Evolutionary conservation across 345 rosid species (phyloP).

Genomic region (Moringa oleifera): DNA sequence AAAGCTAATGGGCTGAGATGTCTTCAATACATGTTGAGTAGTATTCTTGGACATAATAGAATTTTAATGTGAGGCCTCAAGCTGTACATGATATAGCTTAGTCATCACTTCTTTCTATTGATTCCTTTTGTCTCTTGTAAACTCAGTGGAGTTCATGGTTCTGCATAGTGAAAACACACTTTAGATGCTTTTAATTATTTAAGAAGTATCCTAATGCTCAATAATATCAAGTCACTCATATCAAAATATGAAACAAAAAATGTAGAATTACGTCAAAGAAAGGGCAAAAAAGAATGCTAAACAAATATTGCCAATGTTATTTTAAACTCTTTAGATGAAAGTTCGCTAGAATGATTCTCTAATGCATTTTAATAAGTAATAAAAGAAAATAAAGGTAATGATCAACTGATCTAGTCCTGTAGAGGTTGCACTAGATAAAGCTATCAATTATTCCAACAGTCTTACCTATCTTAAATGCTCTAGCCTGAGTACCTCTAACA

Average conservation of each 20-base stretch:
- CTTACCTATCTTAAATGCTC: conserved; percentile 97
- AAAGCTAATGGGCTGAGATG: conserved; percentile 4
- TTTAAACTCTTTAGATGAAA: background rate
- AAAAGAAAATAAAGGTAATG: too few relatives aligned
- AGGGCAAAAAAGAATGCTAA: background rate
- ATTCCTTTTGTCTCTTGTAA: conserved; percentile 45
- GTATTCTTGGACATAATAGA: conserved; percentile 13
- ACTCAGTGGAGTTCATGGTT: conserved; percentile 55
- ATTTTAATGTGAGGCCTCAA: conserved; percentile 18
- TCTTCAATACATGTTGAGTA: conserved; percentile 10
- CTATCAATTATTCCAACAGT: conserved; percentile 98
- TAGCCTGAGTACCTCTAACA: conserved; percentile 97
- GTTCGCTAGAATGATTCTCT: background rate
- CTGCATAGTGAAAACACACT: conserved; percentile 25
- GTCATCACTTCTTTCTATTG: conserved; percentile 42
- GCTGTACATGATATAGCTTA: conserved; percentile 11
- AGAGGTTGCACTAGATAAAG: conserved; percentile 82
- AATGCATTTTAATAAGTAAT: too few relatives aligned
- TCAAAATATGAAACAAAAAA: conserved; percentile 5
- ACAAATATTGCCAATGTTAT: background rate
- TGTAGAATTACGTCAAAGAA: background rate
- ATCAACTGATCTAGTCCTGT: conserved; percentile 98
- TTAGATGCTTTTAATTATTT: conserved; percentile 10
- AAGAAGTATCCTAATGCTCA: background rate
- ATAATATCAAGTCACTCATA: conserved; percentile 8